Evolutionary conservation across 345 rosid species (phyloP), one percentile per base, ranked within the genome.

Genomic region (Camelina neglecta): DNA sequence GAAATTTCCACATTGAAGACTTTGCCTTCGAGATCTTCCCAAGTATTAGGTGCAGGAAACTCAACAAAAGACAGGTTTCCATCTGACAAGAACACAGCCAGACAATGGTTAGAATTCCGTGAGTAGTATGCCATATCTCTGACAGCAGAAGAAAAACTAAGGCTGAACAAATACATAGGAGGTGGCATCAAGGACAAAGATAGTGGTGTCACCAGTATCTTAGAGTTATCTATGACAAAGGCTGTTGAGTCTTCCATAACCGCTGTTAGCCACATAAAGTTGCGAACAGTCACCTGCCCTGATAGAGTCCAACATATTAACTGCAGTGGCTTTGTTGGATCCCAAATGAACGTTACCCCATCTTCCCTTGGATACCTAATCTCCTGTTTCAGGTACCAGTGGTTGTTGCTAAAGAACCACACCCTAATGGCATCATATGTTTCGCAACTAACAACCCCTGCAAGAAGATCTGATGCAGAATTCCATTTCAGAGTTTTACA

Each of bases 351-450:
- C 77, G 82, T 82, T 57, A 89, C 87, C 18, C 89, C 89, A 79
- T 88, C 91, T 65, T 85, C 81, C 65, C 67, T 85, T 9, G 79
- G 72, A 82, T 81, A 86, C 79, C 91, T 86, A 67, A 86, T 67
- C 82, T 95, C 97, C 54, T 95, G 91, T 81, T 95, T 95, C 68
- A 92, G 74, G 82, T 89, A 95, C 99, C 99, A 92, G 68, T 87
- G 91, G 55, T 92, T 88, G 85, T 92, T 95, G 87, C 93, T 80
- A 82, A 89, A 92, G 81, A 49, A 82, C 97, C 99, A 95, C 51
- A 95, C 82, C 79, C 86, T 90, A 65, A 90, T 26, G 72, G 81
- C 79, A 73, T 95, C 96, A 58, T 82, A 84, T 11, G 80, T 74
- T 61, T 82, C 83, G 75, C 81, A 87, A 67, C 90, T 86, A 50